Evolutionary conservation across 148 eudicot genomes (phyloP), one percentile per base, ranked within the genome.

Genomic region (Camellia lanceoleosa): DNA sequence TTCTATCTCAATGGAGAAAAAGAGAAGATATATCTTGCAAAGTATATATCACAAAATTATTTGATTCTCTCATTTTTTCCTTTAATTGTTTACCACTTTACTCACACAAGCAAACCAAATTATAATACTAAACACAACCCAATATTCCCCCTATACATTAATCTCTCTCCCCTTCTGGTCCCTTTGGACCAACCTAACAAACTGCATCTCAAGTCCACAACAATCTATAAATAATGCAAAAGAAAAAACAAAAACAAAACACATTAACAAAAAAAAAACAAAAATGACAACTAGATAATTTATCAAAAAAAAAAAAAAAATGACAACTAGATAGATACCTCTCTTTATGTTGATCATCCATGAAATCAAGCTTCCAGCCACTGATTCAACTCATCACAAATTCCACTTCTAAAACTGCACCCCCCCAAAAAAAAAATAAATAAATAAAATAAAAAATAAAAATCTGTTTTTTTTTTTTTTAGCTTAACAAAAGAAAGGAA

Each of bases 61-160:
- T 56, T 19, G 59, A 9, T 10, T 72, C 3, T 55, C 12, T 2
- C 2, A 8, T 9, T 62, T n/a, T 12, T 64, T 55, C 76, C 18
- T 71, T 49, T 77, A 5, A 30, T 30, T 54, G 46, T 81, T 76
- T 67, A 23, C 73, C 61, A 23, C 64, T 80, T 49, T 44, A 2
- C 63, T 61, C 71, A 62, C 54, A 52, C 73, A 68, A 80, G 70
- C 77, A 81, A 78, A 60, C 56, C 49, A 60, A 4, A 84, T 77
- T 52, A 59, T 67, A 78, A 61, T 1, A 66, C 23, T 78, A 78
- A 78, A 71, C 68, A 79, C 86, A 81, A 78, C 65, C 81, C 83
- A 84, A 76, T 54, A 78, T 82, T 30, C 89, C 85, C 77, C 82
- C 89, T 87, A 84, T 87, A 87, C 89, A 30, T 30, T 30, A 87